Base-by-base conservation (phyloP, 805 yeast genomes). In the Saturnispora quitensis region DNA sequence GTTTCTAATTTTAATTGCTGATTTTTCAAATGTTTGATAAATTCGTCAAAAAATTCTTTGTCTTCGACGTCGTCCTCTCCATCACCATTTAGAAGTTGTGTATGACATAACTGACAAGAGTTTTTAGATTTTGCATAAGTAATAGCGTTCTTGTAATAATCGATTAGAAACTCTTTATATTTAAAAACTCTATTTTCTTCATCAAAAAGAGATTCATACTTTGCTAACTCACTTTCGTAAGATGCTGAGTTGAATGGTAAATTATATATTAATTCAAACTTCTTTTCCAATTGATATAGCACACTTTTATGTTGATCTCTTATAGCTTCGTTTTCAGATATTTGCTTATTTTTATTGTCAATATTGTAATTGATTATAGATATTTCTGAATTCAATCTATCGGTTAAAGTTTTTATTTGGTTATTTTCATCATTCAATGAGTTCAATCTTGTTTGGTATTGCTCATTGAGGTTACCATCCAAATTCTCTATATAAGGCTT, bases 21-120 rank as follows among this genome's bases (percentile, higher is more conserved):
- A 25, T 58, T 55, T n/a, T 57, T 43, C 13, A 68, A 53, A 25
- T 61, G 45, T 20, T 58, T 59, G 43, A 62, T 56, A 50, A 59
- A 66, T 55, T 45, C 54, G 28, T 25, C 17, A 31, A 38, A 47
- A 15, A 45, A 56, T 35, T 59, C 53, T n/a, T 50, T 49, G 31
- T 36, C 52, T 40, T 45, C 25, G 15, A 33, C 50, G 20, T 45
- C 50, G 13, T 47, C 40, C 17, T 44, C 65, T 1, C 61, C 60
- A 9, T 44, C 65, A 1, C 61, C 60, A 9, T 69, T 70, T 15
- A 76, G 76, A 66, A 89, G 86, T 12, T 75, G 71, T 48, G 95
- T 73, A 18, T 78, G 77, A 65, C 98, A 91, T 43, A 90, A 68
- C 43, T 82, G 68, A 65, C 97, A 91, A 46, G 77, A 72, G 10